These are phyloP conservation scores for Fraxinus americana DNA, from an alignment of 257 asterid genomes.

Conservation along the genomic window DNA sequence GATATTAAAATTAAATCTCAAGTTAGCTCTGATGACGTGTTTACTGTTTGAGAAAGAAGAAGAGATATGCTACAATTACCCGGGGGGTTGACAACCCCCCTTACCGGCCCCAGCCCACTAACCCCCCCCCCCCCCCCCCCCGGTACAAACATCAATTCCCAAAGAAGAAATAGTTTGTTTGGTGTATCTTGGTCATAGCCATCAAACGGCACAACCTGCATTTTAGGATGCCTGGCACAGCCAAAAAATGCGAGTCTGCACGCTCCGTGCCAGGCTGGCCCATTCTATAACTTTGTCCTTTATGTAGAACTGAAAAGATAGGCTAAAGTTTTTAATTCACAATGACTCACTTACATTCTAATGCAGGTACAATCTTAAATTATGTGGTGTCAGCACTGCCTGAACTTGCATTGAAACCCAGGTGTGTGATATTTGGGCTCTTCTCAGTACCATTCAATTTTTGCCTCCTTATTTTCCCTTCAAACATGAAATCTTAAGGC, in stretches of 20 bases:
- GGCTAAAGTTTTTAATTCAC: background rate
- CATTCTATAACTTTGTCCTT: background rate
- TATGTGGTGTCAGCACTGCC: constrained; percentile 59
- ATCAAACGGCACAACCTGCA: background rate
- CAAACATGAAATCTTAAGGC: background rate
- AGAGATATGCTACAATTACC: too few species aligned
- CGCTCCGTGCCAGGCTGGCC: background rate
- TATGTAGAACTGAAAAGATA: background rate
- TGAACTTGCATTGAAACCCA: constrained; percentile 52
- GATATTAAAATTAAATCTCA: background rate
- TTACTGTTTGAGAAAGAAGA: background rate
- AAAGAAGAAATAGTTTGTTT: background rate
- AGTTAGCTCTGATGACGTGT: too few species aligned
- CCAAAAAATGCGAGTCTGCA: too few species aligned
- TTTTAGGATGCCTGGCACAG: background rate
- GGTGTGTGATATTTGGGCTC: constrained; percentile 35
- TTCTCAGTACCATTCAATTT: constrained; percentile 5
- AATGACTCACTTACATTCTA: background rate
- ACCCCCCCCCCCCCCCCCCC: too few species aligned
- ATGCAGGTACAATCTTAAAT: constrained; percentile 66
- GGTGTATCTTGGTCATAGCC: background rate
- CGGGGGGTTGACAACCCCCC: too few species aligned
- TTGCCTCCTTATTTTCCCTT: constrained; percentile 9
- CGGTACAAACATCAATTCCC: too few species aligned
- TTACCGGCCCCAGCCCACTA: too few species aligned